Evolutionary conservation across 1,284 basidiomycete genomes (phyloP).

Genomic region (Vanrija sp.): DNA sequence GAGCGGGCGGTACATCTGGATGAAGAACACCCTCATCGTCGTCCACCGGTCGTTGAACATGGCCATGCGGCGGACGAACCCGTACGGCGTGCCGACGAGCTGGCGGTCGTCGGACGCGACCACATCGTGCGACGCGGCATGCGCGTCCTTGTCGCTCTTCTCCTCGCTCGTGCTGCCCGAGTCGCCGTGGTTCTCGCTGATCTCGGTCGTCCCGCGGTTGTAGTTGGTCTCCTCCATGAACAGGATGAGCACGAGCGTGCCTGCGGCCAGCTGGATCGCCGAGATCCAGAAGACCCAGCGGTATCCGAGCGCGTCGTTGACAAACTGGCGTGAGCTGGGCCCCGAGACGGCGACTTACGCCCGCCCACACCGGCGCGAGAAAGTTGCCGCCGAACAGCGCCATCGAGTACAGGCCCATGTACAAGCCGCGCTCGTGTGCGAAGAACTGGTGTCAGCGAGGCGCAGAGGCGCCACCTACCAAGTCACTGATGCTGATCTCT

Average conservation of each 20-base stretch:
- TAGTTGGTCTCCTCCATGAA: conserved; percentile 21
- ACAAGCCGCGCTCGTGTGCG: conserved; percentile 24
- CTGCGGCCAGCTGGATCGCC: conserved; percentile 10
- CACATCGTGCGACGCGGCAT: not conserved
- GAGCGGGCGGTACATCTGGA: conserved; percentile 20
- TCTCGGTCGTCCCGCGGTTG: not conserved
- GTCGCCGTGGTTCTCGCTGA: conserved; percentile 3
- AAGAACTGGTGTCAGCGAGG: conserved; percentile 9
- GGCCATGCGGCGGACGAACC: conserved; percentile 4
- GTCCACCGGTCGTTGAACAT: conserved; percentile 13
- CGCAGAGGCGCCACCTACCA: too few relatives aligned
- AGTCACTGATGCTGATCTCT: conserved; percentile 8
- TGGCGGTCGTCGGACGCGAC: not conserved
- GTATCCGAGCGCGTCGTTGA: conserved; percentile 19
- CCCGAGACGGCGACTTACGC: conserved; percentile 3
- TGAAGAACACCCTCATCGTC: conserved; percentile 3
- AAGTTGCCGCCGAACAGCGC: conserved; percentile 15
- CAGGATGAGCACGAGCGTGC: conserved; percentile 15
- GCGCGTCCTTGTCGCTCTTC: not conserved
- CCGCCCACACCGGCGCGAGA: conserved; percentile 14
- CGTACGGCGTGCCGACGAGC: conserved; percentile 6
- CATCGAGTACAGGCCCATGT: conserved; percentile 20
- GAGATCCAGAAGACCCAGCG: conserved; percentile 22
- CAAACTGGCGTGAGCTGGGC: conserved; percentile 3
- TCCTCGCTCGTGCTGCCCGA: not conserved